Percentiles rank a stretch among this genome's conserved stretches.
Evolutionary conservation across 1,284 basidiomycete genomes (phyloP).

Genomic region (Sphaerobolus stellatus): DNA sequence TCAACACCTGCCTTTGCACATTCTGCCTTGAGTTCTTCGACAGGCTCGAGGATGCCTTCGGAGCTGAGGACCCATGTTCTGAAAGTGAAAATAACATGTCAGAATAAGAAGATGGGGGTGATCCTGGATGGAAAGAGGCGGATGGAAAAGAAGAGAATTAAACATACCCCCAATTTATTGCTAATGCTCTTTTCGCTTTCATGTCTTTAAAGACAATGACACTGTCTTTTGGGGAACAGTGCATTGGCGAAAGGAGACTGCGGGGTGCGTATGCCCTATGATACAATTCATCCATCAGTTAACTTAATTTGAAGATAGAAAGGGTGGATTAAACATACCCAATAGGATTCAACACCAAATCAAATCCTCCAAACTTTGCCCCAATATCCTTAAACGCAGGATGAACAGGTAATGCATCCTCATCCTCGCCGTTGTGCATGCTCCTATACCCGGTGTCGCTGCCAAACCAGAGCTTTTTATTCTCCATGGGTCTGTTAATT

Average conservation of each 20-base stretch:
- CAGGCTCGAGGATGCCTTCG: constrained; percentile 61
- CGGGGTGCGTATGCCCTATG: constrained; percentile 62
- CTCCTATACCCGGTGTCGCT: constrained; percentile 68
- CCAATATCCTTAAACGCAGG: constrained; percentile 72
- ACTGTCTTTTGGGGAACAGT: constrained; percentile 61
- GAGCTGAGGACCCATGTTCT: constrained; percentile 52
- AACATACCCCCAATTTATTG: constrained; percentile 69
- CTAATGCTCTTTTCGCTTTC: constrained; percentile 53
- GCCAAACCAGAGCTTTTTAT: constrained; percentile 58
- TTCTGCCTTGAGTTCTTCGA: constrained; percentile 49
- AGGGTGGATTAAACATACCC: constrained; percentile 52
- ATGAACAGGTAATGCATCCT: constrained; percentile 55
- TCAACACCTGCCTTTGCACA: constrained; percentile 48
- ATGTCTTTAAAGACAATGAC: constrained; percentile 67
- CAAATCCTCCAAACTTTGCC: constrained; percentile 56
- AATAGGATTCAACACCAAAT: constrained; percentile 64
- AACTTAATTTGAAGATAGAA: no score
- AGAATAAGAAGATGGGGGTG: no score
- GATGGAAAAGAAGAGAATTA: no score
- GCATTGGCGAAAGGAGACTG: constrained; percentile 55
- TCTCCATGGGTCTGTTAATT: constrained; percentile 10
- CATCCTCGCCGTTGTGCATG: constrained; percentile 45
- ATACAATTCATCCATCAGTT: no score
- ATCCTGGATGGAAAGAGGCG: no score
- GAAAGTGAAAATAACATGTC: no score